phyloP scores from a whole-genome alignment of 257 asterid genomes.

The Rubia yunnanensis region DNA sequence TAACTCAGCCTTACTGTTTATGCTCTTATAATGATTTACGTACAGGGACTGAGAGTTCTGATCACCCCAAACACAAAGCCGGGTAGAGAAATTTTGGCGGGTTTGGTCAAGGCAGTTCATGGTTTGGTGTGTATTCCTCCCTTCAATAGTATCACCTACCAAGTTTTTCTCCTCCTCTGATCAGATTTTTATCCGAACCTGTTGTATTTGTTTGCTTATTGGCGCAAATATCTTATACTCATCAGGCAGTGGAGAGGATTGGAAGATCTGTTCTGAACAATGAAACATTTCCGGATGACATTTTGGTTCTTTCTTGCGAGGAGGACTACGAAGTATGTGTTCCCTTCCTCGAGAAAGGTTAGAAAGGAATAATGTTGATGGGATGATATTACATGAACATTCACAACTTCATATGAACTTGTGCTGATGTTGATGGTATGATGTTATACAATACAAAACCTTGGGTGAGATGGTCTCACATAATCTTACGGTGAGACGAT shows the following conservation, averaged over 20 bases:
- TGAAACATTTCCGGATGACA: conserved; percentile 50
- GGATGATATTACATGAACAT: too few species aligned
- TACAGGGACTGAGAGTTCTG: conserved; percentile 77
- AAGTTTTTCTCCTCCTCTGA: not conserved
- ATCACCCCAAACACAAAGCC: conserved; percentile 93
- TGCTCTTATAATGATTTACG: conserved; percentile 17
- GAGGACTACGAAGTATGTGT: conserved; percentile 74
- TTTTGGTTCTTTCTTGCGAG: conserved; percentile 83
- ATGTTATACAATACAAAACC: too few species aligned
- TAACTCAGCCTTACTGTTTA: not conserved
- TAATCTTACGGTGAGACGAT: too few species aligned
- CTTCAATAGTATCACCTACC: conserved; percentile 10
- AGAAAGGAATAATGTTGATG: conserved; percentile 11
- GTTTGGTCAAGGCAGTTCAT: conserved; percentile 77
- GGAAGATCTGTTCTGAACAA: conserved; percentile 64
- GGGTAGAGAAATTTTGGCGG: conserved; percentile 62
- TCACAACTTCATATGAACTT: not conserved
- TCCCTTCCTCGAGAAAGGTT: conserved; percentile 90
- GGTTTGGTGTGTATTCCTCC: conserved; percentile 57
- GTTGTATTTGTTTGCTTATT: not conserved
- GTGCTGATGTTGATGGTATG: not conserved
- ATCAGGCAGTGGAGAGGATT: conserved; percentile 79
- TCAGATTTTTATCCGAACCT: not conserved
- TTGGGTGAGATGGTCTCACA: too few species aligned
- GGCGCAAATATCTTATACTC: conserved; percentile 10